Evolutionary conservation across 176 grass and related monocot genomes (phyloP).

Genomic region (Carex pumila): DNA sequence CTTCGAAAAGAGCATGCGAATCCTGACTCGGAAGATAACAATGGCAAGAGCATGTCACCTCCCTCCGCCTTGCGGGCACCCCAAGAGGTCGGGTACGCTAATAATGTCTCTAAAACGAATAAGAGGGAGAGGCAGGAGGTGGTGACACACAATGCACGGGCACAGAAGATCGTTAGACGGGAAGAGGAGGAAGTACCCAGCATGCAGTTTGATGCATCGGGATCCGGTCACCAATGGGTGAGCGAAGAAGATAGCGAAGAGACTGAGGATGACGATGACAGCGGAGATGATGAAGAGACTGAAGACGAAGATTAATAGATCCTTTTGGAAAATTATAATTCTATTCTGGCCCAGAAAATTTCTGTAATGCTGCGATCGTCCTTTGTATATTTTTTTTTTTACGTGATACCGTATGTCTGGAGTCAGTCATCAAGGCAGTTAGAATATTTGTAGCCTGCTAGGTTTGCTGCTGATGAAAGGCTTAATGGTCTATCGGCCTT

Average conservation of each 20-base stretch:
- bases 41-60: slow-evolving; percentile 15
- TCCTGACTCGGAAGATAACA: slow-evolving; percentile 50
- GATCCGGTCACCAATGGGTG: slow-evolving; percentile 31
- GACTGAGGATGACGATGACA: slow-evolving; percentile 53
- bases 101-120: not conserved
- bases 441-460: not conserved
- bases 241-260: slow-evolving; percentile 64
- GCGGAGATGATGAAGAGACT: slow-evolving; percentile 57
- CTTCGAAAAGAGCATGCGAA: slow-evolving; percentile 81
- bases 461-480: slow-evolving; percentile 1
- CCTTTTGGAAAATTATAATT: not conserved
- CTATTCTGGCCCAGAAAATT: not conserved
- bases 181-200: not conserved
- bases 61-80: not conserved
- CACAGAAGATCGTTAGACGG: slow-evolving; percentile 16
- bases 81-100: not conserved
- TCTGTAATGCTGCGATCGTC: not conserved
- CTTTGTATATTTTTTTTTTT: not conserved
- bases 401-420: not conserved
- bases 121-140: slow-evolving; percentile 12
- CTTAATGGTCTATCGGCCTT: not conserved
- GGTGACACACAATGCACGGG: slow-evolving; percentile 9
- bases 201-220: slow-evolving; percentile 8
- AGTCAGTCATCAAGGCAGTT: not conserved
- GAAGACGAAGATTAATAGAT: slow-evolving; percentile 62